phyloP scores from a whole-genome alignment of 768 basidiomycete species.

The Mycena pura region DNA sequence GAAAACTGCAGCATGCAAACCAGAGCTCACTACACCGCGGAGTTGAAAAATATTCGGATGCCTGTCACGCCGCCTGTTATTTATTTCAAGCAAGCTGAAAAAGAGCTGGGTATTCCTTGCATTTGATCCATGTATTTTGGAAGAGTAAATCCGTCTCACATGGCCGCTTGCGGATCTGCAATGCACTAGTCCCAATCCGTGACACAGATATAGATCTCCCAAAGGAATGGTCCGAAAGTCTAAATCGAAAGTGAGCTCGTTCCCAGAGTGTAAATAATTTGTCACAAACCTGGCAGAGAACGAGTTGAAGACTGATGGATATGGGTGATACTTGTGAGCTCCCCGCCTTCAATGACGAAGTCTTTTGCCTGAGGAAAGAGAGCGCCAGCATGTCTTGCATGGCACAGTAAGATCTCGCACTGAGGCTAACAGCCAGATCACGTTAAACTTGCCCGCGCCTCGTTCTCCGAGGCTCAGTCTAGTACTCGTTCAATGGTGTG shows the following conservation, averaged over 20 bases:
- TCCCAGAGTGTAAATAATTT: background rate
- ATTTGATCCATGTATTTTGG: background rate
- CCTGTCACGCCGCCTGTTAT: background rate
- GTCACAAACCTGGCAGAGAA: background rate
- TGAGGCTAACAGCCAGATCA: background rate
- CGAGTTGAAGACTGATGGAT: background rate
- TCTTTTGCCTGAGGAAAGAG: background rate
- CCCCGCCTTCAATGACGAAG: background rate
- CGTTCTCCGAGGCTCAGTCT: no score
- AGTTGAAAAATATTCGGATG: conserved; percentile 4
- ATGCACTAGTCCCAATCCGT: background rate
- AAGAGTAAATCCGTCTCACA: background rate
- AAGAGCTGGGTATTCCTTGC: background rate
- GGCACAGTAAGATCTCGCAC: background rate
- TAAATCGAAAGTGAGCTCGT: background rate
- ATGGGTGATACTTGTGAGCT: conserved; percentile 2
- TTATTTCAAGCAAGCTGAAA: background rate
- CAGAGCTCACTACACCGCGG: background rate
- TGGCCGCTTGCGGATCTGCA: background rate
- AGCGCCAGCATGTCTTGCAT: background rate
- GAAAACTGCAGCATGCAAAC: conserved; percentile 1
- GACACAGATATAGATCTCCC: background rate
- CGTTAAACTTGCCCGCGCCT: no score
- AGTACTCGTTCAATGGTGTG: no score
- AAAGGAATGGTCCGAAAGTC: background rate